A percentile compares a stretch with the other conserved stretches of the same genome.
Evolutionary conservation across 345 rosid genomes (phyloP).

Genomic region (Euphorbia peplus): DNA sequence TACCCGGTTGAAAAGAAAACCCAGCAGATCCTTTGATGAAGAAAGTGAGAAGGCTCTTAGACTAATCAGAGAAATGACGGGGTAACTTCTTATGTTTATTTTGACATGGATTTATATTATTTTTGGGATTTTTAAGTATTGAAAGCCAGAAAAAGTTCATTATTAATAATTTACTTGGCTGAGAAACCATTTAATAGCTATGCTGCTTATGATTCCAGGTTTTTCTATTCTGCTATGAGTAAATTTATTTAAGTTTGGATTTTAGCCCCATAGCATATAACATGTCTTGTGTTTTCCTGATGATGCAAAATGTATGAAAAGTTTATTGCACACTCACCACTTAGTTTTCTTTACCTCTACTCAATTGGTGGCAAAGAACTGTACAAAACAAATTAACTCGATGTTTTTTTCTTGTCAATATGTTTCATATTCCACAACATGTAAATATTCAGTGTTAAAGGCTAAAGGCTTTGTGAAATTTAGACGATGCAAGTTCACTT

Average conservation of each 20-base stretch:
- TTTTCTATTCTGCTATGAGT: background rate
- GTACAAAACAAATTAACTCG: background rate
- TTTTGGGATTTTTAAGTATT: background rate
- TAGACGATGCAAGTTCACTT: background rate
- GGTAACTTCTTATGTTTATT: conserved; percentile 28
- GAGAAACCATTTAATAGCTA: background rate
- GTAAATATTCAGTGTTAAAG: background rate
- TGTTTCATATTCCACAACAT: background rate
- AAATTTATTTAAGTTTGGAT: too few species aligned
- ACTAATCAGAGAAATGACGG: conserved; percentile 57
- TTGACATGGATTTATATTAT: background rate
- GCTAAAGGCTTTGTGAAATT: background rate
- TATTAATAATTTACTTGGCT: too few species aligned
- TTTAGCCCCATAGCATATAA: too few species aligned
- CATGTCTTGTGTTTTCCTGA: background rate
- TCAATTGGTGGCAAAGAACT: background rate
- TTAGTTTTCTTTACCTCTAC: background rate
- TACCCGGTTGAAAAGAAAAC: conserved; percentile 53
- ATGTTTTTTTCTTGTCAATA: background rate
- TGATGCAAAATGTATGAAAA: background rate
- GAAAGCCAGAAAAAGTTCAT: background rate
- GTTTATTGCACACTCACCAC: background rate
- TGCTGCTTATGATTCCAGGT: background rate
- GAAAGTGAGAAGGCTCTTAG: conserved; percentile 40
- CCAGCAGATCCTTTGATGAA: conserved; percentile 31